Evolutionary conservation across 805 yeast genomes (phyloP), one percentile per base, ranked within the genome.

Genomic region (Tetrapisispora taiwanensis): DNA sequence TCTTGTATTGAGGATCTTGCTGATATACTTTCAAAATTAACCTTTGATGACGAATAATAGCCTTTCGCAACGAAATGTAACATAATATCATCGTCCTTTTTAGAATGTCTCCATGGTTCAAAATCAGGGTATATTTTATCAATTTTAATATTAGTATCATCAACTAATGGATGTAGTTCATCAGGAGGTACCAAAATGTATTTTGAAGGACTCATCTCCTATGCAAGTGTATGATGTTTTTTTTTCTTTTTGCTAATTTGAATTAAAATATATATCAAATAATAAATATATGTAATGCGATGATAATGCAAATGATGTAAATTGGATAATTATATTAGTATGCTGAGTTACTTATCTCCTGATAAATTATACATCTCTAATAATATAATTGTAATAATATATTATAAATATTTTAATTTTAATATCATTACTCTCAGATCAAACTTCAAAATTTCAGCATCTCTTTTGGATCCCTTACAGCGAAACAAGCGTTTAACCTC

Each of bases 1-100:
- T 58, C 64, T 41, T 59, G 64, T 12, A 62, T 40, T 1, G 65
- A 57, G 5, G 67, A 62, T 44, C 65, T 55, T n/a, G 65, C 65
- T 2, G 66, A 61, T 28, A 62, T 60, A 33, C 63, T 61, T 41
- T 62, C 67, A 42, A 62, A 61, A 43, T 58, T 61, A 3, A 62
- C 67, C 36, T 57, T 61, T 4, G 65, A 55, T 13, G 61, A 53
- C 3, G 56, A 47, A 36, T 61, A 62, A 43, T 53, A 62, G 12
- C 67, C 67, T 39, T 60, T 62, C 4, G 65, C 53, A 2, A 62
- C 62, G 48, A 52, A 62, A 48, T 57, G 54, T 18, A 52, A 41
- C 33, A 62, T 46, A 4, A 62, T 57, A 32, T 54, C 53, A 46
- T 62, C 67, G 33, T 62, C 66, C 32, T 53, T 52, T 18, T 51